These are phyloP conservation scores for Magnusiomyces fungicola DNA, from an alignment of 1,139 yeast species.

Conservation along the genomic window DNA sequence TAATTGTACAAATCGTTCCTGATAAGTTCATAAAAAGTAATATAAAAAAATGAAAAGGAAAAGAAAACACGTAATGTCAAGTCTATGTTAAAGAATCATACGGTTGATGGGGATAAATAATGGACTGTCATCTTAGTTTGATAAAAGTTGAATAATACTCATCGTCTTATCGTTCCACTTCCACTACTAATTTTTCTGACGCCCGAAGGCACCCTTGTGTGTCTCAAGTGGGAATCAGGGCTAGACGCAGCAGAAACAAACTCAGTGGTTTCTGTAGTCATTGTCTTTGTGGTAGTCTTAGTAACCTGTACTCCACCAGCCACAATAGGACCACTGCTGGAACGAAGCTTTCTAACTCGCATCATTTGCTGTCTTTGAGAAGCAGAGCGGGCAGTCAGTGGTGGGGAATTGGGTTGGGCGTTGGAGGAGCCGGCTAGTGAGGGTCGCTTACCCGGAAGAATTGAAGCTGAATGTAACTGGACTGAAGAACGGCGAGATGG, in stretches of 20 bases:
- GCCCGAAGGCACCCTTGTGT: too few relatives aligned
- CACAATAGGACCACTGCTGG: neutral
- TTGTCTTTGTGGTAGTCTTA: neutral
- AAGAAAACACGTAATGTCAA: too few relatives aligned
- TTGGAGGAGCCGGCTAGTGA: neutral
- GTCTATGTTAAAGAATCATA: too few relatives aligned
- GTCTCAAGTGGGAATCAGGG: neutral
- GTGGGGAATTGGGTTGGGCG: neutral
- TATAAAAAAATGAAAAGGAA: too few relatives aligned
- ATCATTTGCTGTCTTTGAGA: neutral
- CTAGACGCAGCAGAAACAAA: neutral
- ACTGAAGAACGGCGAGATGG: neutral
- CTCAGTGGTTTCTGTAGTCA: constrained; percentile 1
- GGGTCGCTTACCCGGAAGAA: neutral
- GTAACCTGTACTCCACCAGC: neutral
- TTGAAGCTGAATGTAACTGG: neutral
- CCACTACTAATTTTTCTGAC: too few relatives aligned
- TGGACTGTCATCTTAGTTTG: too few relatives aligned
- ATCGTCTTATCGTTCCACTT: too few relatives aligned
- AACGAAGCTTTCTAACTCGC: neutral
- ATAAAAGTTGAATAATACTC: too few relatives aligned
- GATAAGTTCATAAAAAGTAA: too few relatives aligned
- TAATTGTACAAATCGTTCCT: too few relatives aligned
- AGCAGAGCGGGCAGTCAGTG: neutral
- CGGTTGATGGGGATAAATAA: too few relatives aligned